phyloP scores from a whole-genome alignment of 306 rosid genomes.

The Trifolium pratense region DNA sequence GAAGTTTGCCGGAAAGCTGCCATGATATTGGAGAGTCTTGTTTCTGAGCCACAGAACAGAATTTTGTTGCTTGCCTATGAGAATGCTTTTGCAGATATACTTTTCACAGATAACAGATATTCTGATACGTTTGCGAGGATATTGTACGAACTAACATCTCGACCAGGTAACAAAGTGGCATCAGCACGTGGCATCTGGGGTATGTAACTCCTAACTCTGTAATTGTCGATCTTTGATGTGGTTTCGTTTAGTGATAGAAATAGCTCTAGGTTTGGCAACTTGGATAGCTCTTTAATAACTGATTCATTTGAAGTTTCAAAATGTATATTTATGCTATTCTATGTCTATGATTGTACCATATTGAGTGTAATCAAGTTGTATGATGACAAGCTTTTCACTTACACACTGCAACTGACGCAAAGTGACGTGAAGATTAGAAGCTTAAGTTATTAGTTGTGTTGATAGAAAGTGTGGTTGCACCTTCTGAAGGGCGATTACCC shows the following conservation, averaged over 20 bases:
- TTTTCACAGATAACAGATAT: slow-evolving; percentile 75
- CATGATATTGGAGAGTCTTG: slow-evolving; percentile 91
- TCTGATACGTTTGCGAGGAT: slow-evolving; percentile 93
- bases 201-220: slow-evolving; percentile 55
- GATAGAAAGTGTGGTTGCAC: slow-evolving; percentile 11
- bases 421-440: slow-evolving; percentile 15
- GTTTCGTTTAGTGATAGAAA: slow-evolving; percentile 17
- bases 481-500: neutral
- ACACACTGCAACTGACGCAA: neutral
- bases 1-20: slow-evolving; percentile 97
- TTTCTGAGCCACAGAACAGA: slow-evolving; percentile 94
- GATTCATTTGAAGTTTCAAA: slow-evolving; percentile 34
- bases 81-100: slow-evolving; percentile 92
- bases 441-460: slow-evolving; percentile 7
- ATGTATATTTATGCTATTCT: slow-evolving; percentile 38
- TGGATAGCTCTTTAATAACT: slow-evolving; percentile 23
- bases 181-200: slow-evolving; percentile 97
- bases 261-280: slow-evolving; percentile 20
- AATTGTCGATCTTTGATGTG: neutral
- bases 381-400: neutral
- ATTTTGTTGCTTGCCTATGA: slow-evolving; percentile 77
- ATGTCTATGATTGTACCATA: slow-evolving; percentile 20
- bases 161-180: slow-evolving; percentile 83
- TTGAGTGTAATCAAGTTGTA: slow-evolving; percentile 25
- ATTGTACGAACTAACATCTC: slow-evolving; percentile 84